Evolutionary conservation across 441 rosid genomes (phyloP).

Genomic region (Aleurites moluccanus): DNA sequence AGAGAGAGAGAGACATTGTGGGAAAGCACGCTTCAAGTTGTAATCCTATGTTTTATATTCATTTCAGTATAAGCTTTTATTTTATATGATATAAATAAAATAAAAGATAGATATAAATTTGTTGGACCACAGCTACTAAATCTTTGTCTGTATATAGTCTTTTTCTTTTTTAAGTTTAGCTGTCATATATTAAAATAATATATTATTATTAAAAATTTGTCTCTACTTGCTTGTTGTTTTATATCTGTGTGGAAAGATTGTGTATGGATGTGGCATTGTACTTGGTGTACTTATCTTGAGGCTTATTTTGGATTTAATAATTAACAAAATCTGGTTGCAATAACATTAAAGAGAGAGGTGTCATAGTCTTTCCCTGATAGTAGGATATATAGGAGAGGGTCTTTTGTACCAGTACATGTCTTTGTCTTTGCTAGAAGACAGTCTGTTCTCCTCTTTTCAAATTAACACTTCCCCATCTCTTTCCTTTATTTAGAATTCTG

Average conservation of each 20-base stretch:
- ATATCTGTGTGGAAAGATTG: slow-evolving; percentile 4
- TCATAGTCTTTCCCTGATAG: slow-evolving; percentile 25
- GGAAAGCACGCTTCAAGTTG: slow-evolving; percentile 32
- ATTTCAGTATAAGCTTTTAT: background rate
- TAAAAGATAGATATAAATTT: background rate
- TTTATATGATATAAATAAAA: background rate
- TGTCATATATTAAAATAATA: no score
- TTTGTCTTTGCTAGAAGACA: slow-evolving; percentile 31
- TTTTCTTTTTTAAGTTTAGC: background rate
- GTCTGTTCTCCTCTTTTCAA: slow-evolving; percentile 2
- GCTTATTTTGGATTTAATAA: slow-evolving; percentile 3
- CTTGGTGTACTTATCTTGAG: slow-evolving; percentile 15
- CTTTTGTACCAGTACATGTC: slow-evolving; percentile 8
- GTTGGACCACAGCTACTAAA: slow-evolving; percentile 11
- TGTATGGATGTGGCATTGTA: slow-evolving; percentile 18
- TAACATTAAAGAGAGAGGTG: slow-evolving; percentile 8
- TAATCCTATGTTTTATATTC: slow-evolving; percentile 14
- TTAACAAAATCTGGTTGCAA: slow-evolving; percentile 7
- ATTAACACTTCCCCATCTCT: background rate
- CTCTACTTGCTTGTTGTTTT: slow-evolving; percentile 1
- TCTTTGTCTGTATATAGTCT: background rate
- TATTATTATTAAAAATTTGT: background rate
- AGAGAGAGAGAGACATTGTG: slow-evolving; percentile 4
- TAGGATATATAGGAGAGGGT: slow-evolving; percentile 13
- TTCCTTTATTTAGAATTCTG: slow-evolving; percentile 21